Percentiles rank a stretch among this genome's conserved stretches.
These are phyloP conservation scores for Alopecurus myosuroides DNA, from an alignment of 176 grass and related monocot species.

Conservation along the genomic window DNA sequence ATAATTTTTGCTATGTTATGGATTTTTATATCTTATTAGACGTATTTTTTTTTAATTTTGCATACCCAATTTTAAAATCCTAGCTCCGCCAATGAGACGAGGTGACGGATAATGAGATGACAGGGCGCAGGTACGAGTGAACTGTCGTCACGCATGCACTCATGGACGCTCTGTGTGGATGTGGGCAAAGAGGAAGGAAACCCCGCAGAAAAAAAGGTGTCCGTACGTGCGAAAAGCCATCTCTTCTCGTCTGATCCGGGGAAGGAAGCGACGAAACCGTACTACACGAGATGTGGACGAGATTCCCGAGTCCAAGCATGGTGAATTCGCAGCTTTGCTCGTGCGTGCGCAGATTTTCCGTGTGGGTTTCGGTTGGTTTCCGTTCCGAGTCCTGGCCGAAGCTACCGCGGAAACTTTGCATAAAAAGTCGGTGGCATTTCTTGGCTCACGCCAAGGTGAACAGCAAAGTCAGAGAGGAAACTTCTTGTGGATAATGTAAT, in stretches of 20 bases:
- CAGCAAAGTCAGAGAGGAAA: conserved; percentile 9
- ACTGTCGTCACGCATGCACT: neutral
- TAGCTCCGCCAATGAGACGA: too few relatives aligned
- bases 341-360: neutral
- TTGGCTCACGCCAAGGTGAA: neutral
- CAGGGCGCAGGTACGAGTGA: neutral
- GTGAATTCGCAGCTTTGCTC: neutral
- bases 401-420: conserved; percentile 17
- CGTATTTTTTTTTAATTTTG: too few relatives aligned
- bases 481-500: too few relatives aligned
- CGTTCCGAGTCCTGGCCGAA: conserved; percentile 24
- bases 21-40: too few relatives aligned
- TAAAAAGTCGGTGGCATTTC: neutral
- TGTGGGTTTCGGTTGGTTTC: neutral
- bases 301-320: neutral
- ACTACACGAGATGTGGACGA: neutral
- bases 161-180: neutral
- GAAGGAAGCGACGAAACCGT: neutral
- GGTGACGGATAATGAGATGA: neutral
- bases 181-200: neutral
- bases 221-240: neutral
- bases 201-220: neutral
- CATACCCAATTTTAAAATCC: too few relatives aligned
- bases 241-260: neutral
- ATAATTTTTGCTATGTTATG: too few relatives aligned